Base-by-base conservation (phyloP, 2,329 filamentous ascomycete species). In the Sclerotinia trifoliorum region DNA sequence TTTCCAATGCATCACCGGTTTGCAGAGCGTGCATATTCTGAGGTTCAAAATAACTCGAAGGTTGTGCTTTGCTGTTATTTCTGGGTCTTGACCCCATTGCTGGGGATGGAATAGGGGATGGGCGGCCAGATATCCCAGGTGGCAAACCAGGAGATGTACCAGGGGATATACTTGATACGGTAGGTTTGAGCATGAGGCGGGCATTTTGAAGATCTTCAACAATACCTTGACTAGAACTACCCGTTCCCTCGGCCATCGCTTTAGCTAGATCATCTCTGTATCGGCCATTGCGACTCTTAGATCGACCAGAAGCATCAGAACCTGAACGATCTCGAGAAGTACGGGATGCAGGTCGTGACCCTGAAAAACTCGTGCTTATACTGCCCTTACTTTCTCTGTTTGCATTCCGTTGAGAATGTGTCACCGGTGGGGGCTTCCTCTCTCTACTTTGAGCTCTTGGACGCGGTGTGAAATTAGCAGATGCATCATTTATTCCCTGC, bases 251-350 rank as follows among this genome's bases (percentile, higher is more conserved):
- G 11, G 70, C 71, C 72, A 77, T 75, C 21, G 72, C 72, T 52
- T 71, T 72, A 26, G 73, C 72, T 19, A 75, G 54, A 65, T 77
- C 76, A 66, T 77, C 75, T 62, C 70, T 74, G 60, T 76, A 75
- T 60, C 72, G 69, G 35, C 73, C 75, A 69, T 74, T 77, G 26
- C 73, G 73, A 60, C 74, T 76, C 68, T 75, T 77, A 2, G 76
- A 77, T 54, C 74, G 71, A 32, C 69, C 72, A 54, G 75, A 77
- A 10, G 71, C 70, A 66, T 75, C 75, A 42, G 76, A 78, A 58
- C 71, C 72, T 24, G 76, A 77, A 52, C 76, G 69, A 58, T 77
- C 76, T 44, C 75, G 70, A n/a, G 74, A 73, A 26, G 71, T 46
- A 49, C 71, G 70, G 42, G 74, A 75, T 52, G 71, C 69, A 19